phyloP scores from a whole-genome alignment of 140 eudicot species.

The Flaveria floridana region DNA sequence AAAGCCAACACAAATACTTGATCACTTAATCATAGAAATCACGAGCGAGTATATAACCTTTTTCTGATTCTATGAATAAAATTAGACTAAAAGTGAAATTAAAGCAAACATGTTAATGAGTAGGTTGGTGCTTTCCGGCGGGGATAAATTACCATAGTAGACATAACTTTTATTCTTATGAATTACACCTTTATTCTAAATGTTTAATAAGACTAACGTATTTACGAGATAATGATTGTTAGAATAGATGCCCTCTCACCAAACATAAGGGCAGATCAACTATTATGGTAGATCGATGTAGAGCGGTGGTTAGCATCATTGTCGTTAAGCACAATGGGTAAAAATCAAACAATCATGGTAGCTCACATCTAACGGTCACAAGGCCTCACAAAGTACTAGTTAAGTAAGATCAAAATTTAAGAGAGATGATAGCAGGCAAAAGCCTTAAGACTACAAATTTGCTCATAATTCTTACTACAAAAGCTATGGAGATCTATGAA shows the following conservation, averaged over 20 bases:
- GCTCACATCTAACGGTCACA: background rate
- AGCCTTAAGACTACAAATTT: constrained; percentile 22
- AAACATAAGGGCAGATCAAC: too few relatives aligned
- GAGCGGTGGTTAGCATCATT: too few relatives aligned
- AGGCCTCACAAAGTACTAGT: background rate
- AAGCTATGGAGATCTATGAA: constrained; percentile 15
- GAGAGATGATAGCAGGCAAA: background rate
- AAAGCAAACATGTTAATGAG: background rate
- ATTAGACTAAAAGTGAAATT: background rate
- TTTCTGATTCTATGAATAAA: background rate
- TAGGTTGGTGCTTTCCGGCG: background rate
- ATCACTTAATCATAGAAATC: too few relatives aligned
- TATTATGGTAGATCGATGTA: too few relatives aligned
- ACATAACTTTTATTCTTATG: too few relatives aligned
- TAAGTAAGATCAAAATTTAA: constrained; percentile 11
- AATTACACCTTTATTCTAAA: too few relatives aligned
- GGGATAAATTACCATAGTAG: background rate
- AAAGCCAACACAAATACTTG: too few relatives aligned
- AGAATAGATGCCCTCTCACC: too few relatives aligned
- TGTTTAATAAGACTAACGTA: too few relatives aligned
- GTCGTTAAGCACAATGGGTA: background rate
- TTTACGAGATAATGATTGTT: too few relatives aligned
- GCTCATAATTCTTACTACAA: constrained; percentile 17
- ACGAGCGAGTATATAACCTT: background rate
- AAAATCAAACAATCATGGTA: background rate